Conservation (phyloP, 1,284 basidiomycete species). For the Cystobasidium sp. region DNA sequence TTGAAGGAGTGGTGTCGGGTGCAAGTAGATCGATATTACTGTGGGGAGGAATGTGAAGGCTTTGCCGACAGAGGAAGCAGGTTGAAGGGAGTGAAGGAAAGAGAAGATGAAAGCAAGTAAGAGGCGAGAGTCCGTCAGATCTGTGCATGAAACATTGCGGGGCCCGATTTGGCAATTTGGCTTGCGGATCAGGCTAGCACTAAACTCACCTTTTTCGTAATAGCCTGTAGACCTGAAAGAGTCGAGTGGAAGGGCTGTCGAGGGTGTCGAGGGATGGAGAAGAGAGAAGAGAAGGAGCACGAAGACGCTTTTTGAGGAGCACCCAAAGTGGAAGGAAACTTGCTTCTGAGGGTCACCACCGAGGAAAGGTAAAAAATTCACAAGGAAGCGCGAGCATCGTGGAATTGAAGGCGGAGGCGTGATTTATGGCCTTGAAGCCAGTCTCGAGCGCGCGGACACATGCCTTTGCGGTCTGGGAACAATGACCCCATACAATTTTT, state of each 20-base stretch:
- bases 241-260: neutral
- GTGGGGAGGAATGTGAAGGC: neutral
- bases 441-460: neutral
- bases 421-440: no score
- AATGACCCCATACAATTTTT: no score
- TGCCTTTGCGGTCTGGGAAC: neutral
- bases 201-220: neutral
- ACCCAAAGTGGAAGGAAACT: constrained; percentile 5
- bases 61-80: neutral
- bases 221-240: neutral
- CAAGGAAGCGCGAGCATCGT: neutral
- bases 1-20: neutral
- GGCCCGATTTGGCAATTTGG: neutral
- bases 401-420: no score
- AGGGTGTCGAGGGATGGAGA: neutral
- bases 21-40: neutral
- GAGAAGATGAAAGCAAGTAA: no score
- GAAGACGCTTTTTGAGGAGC: neutral
- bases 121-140: neutral
- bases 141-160: neutral
- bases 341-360: neutral
- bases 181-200: neutral
- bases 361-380: neutral
- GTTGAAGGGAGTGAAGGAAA: neutral
- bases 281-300: constrained; percentile 1